Evolutionary conservation across 164 flowering plant genomes (phyloP), one percentile per base, ranked within the genome.

Genomic region (Cinnamomum micranthum): DNA sequence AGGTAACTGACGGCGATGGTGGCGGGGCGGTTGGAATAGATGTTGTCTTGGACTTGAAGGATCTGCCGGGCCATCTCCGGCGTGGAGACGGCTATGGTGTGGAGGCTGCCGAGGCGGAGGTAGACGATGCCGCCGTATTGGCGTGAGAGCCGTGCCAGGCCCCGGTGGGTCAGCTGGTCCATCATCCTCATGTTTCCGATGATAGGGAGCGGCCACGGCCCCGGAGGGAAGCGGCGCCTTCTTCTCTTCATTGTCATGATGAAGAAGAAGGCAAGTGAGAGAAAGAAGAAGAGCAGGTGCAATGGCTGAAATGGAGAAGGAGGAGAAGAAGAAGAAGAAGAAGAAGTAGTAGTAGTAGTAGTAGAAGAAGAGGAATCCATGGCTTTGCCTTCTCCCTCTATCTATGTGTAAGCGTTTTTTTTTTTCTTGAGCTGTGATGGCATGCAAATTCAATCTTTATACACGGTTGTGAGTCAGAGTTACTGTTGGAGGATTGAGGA

Each of bases 151-250:
- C 76, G 68, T 65, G 96, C 93, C 0, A 93, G 88, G 7, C 98
- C 97, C 0, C 93, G 87, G 83, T 93, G 98, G 23, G 92, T 91
- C 23, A 93, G 76, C 74, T 93, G 87, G 78, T 89, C 93, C 90
- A 90, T 86, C 84, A 91, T 85, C 24, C 23, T 1, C 93, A 93
- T 88, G 89, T 90, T 90, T 0, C 98, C 98, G 50, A 93, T 81
- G 24, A 91, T 20, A 0, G 98, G 98, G 13, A 84, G 73, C 20
- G 90, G 91, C 20, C 33, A 77, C 0, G 98, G 98, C 0, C 98
- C 98, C 0, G 98, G 98, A 1, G 98, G 98, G 64, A 78, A 82
- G 0, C 85, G 90, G 0, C 86, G 79, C 17, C 31, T 47, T 19
- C 55, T 64, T 22, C 27, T 6, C 13, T 12, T 4, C 67, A 22